A percentile compares a stretch with the other conserved stretches of the same genome.
These are phyloP conservation scores for Colletotrichum acutatum DNA, from an alignment of 2,329 filamentous ascomycete genomes.

Conservation along the genomic window DNA sequence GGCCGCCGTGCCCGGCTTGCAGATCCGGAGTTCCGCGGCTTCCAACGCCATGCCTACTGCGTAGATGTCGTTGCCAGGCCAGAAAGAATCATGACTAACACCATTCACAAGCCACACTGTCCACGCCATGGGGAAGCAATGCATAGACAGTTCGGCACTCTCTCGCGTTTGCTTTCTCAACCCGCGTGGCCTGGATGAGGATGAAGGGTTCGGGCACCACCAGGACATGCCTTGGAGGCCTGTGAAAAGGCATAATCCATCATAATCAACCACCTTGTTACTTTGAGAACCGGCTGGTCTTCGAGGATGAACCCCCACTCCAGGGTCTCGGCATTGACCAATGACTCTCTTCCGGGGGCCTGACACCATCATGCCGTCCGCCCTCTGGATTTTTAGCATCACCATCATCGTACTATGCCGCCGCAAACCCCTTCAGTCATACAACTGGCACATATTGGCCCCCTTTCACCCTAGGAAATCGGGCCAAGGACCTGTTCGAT, in stretches of 20 bases:
- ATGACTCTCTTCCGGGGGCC: constrained; percentile 2
- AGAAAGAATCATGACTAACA: neutral
- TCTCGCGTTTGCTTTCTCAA: neutral
- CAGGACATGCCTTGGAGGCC: constrained; percentile 5
- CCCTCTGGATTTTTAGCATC: constrained; percentile 6
- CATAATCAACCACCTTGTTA: neutral
- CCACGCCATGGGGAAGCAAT: neutral
- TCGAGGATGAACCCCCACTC: neutral
- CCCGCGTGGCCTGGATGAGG: neutral
- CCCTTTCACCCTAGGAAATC: neutral
- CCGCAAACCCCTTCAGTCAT: neutral
- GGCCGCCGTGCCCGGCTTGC: constrained; percentile 11
- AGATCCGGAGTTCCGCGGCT: constrained; percentile 23
- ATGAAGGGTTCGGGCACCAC: neutral
- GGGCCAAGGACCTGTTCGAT: constrained; percentile 8
- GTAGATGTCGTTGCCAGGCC: neutral
- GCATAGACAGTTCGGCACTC: neutral
- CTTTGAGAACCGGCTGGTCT: neutral
- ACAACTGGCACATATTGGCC: constrained; percentile 12
- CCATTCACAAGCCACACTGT: neutral
- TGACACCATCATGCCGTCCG: constrained; percentile 17
- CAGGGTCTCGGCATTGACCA: constrained; percentile 25
- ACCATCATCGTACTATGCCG: constrained; percentile 12
- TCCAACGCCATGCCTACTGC: neutral
- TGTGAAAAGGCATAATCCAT: neutral